Evolutionary conservation across 1,284 basidiomycete genomes (phyloP).

Genomic region (Bondarzewia mesenterica): DNA sequence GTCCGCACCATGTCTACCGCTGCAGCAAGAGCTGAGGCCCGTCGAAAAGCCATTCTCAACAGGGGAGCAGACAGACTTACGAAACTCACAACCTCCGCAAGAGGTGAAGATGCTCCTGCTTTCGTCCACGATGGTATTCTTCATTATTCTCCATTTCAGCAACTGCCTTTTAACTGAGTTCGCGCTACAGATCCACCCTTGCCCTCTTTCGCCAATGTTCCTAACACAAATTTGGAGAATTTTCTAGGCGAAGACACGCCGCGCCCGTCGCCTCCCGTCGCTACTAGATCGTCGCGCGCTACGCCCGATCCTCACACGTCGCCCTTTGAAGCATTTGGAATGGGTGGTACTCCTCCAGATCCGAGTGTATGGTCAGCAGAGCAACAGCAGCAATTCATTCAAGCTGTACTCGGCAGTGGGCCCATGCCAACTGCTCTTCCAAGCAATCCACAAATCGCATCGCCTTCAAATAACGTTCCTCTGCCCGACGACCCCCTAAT

Average conservation of each 20-base stretch:
- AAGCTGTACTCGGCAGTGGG: conserved; percentile 44
- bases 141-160: neutral
- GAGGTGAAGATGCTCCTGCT: conserved; percentile 61
- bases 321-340: conserved; percentile 13
- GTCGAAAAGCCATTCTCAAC: conserved; percentile 63
- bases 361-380: conserved; percentile 56
- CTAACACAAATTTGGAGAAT: conserved; percentile 23
- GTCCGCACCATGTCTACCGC: conserved; percentile 14
- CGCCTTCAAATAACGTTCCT: neutral
- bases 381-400: conserved; percentile 57
- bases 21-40: conserved; percentile 63
- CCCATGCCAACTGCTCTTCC: conserved; percentile 4
- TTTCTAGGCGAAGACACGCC: conserved; percentile 57
- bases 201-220: conserved; percentile 23
- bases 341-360: conserved; percentile 27
- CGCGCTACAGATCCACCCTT: conserved; percentile 33
- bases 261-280: conserved; percentile 35
- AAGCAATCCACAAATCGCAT: neutral
- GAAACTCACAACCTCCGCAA: conserved; percentile 65
- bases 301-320: conserved; percentile 9
- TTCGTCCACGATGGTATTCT: conserved; percentile 47
- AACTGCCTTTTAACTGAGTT: conserved; percentile 4
- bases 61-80: conserved; percentile 64
- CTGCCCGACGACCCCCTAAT: conserved; percentile 22
- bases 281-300: conserved; percentile 18